A percentile compares a stretch with the other conserved stretches of the same genome.
phyloP scores from a whole-genome alignment of 805 yeast genomes.

The Sugiyamaella americana region DNA sequence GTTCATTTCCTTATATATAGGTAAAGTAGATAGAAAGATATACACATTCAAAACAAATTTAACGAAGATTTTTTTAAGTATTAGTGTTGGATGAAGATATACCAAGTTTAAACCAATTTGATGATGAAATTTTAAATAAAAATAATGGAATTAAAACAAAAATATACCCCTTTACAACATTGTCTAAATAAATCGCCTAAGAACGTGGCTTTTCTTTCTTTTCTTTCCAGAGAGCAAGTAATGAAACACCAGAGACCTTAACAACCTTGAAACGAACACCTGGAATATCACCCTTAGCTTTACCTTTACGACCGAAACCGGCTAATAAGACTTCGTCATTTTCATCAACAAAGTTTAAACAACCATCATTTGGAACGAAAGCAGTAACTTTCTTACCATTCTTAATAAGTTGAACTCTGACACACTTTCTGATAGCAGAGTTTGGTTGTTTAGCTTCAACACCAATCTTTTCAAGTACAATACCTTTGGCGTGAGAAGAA shows the following conservation, averaged over 20 bases:
- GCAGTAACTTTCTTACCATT: constrained; percentile 99
- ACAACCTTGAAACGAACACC: constrained; percentile 99
- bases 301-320: constrained; percentile 99
- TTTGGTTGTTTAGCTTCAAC: constrained; percentile 99
- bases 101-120: no score
- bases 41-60: background rate
- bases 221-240: constrained; percentile 99
- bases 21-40: background rate
- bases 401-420: constrained; percentile 99
- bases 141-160: no score
- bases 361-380: constrained; percentile 99
- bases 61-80: no score
- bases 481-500: constrained; percentile 99
- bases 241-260: constrained; percentile 99
- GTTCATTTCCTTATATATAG: background rate
- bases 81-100: no score
- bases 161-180: background rate
- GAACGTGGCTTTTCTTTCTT: constrained; percentile 99
- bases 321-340: constrained; percentile 99
- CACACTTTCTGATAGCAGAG: constrained; percentile 99
- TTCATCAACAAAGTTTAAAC: constrained; percentile 99
- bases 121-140: no score
- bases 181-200: constrained; percentile 36
- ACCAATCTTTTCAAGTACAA: constrained; percentile 98
- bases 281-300: constrained; percentile 99